Evolutionary conservation across 305 asterid genomes (phyloP).

Genomic region (Fraxinus ornus): DNA sequence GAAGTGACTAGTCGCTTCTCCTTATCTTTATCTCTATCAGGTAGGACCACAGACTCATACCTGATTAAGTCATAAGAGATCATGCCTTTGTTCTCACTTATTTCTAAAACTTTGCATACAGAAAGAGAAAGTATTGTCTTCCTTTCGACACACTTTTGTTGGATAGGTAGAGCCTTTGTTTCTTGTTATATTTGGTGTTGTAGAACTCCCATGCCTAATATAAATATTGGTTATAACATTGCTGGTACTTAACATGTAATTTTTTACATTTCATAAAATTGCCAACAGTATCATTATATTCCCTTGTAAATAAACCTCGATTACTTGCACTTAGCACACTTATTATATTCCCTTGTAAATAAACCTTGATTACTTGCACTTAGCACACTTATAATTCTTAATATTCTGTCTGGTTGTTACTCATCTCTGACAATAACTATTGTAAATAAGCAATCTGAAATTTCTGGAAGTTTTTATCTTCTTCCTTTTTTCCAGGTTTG

Average conservation of each 20-base stretch:
- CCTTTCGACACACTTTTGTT: conserved; percentile 1
- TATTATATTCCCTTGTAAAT: not conserved
- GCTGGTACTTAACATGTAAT: conserved; percentile 6
- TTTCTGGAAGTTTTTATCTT: conserved; percentile 13
- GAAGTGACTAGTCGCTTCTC: too few species aligned
- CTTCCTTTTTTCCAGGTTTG: conserved; percentile 28
- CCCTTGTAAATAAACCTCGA: too few species aligned
- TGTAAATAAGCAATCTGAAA: not conserved
- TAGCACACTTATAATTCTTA: not conserved
- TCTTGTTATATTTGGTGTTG: not conserved
- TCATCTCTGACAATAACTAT: conserved; percentile 2
- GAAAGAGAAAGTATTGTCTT: not conserved
- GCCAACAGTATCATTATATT: not conserved
- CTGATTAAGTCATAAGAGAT: not conserved
- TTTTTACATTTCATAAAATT: not conserved
- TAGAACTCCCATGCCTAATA: not conserved
- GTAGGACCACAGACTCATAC: not conserved
- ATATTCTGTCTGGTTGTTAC: not conserved
- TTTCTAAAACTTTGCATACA: not conserved
- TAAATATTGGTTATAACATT: not conserved
- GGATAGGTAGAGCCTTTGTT: not conserved
- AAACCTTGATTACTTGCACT: not conserved
- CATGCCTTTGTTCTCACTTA: conserved; percentile 2
- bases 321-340: too few species aligned
- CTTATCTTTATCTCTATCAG: not conserved